Evolutionary conservation across 108 stramenopile species (phyloP).

Genomic region (Pseudonitzschia multistriata): DNA sequence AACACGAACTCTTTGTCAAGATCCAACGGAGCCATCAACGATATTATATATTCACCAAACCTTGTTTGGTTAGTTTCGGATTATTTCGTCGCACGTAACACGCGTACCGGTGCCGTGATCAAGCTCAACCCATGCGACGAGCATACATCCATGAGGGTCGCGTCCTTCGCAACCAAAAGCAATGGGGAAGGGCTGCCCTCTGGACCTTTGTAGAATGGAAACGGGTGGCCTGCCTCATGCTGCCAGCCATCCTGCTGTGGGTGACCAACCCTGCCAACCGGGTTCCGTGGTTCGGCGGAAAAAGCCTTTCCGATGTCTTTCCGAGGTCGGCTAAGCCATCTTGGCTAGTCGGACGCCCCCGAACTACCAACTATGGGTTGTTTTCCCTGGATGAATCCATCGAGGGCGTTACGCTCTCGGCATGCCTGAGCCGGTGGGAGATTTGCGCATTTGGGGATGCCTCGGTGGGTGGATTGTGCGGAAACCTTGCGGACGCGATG

Average conservation of each 20-base stretch:
- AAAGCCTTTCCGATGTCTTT: neutral
- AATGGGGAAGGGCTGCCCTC: neutral
- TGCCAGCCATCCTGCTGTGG: neutral
- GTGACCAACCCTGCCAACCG: slow-evolving; percentile 29
- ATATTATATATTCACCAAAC: too few relatives aligned
- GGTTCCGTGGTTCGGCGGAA: neutral
- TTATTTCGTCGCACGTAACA: too few relatives aligned
- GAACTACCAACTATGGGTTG: slow-evolving; percentile 9
- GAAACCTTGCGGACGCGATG: slow-evolving; percentile 7
- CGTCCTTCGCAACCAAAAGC: slow-evolving; percentile 2
- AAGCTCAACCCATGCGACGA: neutral
- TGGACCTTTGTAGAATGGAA: slow-evolving; percentile 15
- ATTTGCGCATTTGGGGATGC: slow-evolving; percentile 1
- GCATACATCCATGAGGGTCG: slow-evolving; percentile 6
- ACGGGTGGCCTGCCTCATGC: neutral
- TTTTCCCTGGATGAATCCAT: slow-evolving; percentile 12
- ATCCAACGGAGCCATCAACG: too few relatives aligned
- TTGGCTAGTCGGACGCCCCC: neutral
- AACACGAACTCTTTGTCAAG: too few relatives aligned
- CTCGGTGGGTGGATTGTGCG: neutral
- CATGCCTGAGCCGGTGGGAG: neutral
- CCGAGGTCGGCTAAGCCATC: neutral
- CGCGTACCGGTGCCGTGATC: too few relatives aligned
- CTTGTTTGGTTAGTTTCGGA: too few relatives aligned
- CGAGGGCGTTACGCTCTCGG: slow-evolving; percentile 2